Percentiles rank a stretch among this genome's conserved stretches.
These are phyloP conservation scores for Boletus rubropictus DNA, from an alignment of 768 basidiomycete species.

Conservation along the genomic window DNA sequence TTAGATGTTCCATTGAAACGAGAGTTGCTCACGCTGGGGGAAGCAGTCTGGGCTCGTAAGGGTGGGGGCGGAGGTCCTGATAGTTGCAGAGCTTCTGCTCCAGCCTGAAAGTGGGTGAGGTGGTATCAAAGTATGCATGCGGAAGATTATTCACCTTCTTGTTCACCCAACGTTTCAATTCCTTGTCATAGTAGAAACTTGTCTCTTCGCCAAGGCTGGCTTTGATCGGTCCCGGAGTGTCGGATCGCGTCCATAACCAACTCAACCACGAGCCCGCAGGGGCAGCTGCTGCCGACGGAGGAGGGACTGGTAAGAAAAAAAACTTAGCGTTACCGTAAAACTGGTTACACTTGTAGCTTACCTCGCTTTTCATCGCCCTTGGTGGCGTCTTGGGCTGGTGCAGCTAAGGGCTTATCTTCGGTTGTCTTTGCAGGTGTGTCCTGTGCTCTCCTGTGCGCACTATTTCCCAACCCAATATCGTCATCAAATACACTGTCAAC, in stretches of 20 bases:
- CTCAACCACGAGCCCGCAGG: constrained; percentile 68
- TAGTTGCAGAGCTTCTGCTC: constrained; percentile 47
- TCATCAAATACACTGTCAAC: constrained; percentile 38
- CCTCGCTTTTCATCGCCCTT: constrained; percentile 30
- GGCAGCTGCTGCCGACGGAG: constrained; percentile 26
- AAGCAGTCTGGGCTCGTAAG: constrained; percentile 78
- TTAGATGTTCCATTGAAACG: constrained; percentile 31
- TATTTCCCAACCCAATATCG: constrained; percentile 89
- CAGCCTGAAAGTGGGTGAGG: constrained; percentile 39
- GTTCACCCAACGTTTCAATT: constrained; percentile 95
- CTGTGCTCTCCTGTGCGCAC: constrained; percentile 36
- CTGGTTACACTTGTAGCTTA: constrained; percentile 4
- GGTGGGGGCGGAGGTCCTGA: constrained; percentile 68
- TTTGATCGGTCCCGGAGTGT: constrained; percentile 67
- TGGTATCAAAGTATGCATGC: neutral
- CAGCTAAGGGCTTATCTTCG: constrained; percentile 19
- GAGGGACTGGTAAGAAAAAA: constrained; percentile 2
- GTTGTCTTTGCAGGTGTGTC: constrained; percentile 24
- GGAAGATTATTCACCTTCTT: constrained; percentile 57
- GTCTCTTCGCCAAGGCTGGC: constrained; percentile 92
- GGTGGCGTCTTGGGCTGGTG: constrained; percentile 15
- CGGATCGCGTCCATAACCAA: constrained; percentile 70
- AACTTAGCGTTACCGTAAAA: neutral
- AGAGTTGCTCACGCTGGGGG: constrained; percentile 52
- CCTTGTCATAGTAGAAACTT: constrained; percentile 88